A percentile compares a stretch with the other conserved stretches of the same genome.
phyloP scores from a whole-genome alignment of 768 basidiomycete genomes.

The Termitomyces sp. region DNA sequence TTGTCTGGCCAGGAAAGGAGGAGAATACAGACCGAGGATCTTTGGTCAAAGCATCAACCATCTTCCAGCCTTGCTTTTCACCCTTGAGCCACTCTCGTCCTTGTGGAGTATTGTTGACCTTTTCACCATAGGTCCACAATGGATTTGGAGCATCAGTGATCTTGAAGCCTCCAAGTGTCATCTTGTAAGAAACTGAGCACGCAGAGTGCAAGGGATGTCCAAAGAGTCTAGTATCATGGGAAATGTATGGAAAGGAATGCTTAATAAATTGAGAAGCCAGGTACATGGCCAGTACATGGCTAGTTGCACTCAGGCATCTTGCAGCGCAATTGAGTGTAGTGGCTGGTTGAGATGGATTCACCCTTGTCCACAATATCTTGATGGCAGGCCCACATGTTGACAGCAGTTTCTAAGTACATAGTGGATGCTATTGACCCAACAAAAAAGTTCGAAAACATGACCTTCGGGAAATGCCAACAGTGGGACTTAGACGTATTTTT shows the following conservation, averaged over 20 bases:
- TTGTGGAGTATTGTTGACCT: constrained; percentile 26
- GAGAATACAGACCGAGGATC: constrained; percentile 27
- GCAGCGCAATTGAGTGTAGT: too few species aligned
- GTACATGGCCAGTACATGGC: too few species aligned
- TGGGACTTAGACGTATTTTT: too few species aligned
- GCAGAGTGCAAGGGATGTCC: background rate
- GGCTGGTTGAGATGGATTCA: too few species aligned
- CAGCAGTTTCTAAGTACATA: too few species aligned
- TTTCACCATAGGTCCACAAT: constrained; percentile 34
- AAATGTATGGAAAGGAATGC: background rate
- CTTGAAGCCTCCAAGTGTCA: constrained; percentile 23
- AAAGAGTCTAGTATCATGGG: background rate
- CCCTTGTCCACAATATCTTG: too few species aligned
- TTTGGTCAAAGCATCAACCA: constrained; percentile 29
- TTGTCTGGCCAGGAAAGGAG: background rate
- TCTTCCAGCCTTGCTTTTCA: constrained; percentile 37
- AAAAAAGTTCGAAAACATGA: too few species aligned
- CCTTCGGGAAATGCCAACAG: too few species aligned
- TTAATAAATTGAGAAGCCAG: background rate
- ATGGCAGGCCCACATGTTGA: too few species aligned
- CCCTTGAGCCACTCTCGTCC: constrained; percentile 43
- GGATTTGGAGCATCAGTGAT: constrained; percentile 34
- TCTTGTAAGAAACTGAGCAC: constrained; percentile 12
- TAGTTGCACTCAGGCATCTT: background rate
- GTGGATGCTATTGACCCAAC: too few species aligned